A percentile compares a stretch with the other conserved stretches of the same genome.
Evolutionary conservation across 2,329 filamentous ascomycete genomes (phyloP).

Genomic region (Phialemoniopsis sp.): DNA sequence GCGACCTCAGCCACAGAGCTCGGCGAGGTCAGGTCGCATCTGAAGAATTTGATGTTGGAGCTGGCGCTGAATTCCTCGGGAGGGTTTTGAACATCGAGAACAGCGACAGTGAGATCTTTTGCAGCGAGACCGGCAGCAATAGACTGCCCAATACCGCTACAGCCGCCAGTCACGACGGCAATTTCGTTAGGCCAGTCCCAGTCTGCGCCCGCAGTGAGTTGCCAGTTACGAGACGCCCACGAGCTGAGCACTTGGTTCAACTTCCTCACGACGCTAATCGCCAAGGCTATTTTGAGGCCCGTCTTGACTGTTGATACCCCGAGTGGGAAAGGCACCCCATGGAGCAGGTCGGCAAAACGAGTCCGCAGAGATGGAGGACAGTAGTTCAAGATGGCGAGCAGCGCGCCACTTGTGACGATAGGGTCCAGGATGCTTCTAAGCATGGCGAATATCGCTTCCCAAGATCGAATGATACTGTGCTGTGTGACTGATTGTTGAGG

Average conservation of each 20-base stretch:
- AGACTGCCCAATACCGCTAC: constrained; percentile 28
- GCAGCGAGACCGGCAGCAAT: constrained; percentile 24
- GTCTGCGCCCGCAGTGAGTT: constrained; percentile 5
- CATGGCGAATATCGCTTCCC: too few species aligned
- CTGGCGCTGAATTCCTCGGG: constrained; percentile 22
- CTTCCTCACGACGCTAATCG: constrained; percentile 7
- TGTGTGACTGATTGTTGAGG: too few species aligned
- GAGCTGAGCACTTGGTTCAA: constrained; percentile 13
- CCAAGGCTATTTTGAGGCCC: too few species aligned
- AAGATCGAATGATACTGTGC: too few species aligned
- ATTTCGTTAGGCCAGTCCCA: constrained; percentile 20
- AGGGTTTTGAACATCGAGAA: constrained; percentile 26
- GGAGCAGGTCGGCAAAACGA: too few species aligned
- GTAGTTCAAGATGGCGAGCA: too few species aligned
- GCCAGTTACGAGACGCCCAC: constrained; percentile 16
- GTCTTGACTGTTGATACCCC: too few species aligned
- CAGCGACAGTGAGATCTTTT: constrained; percentile 28
- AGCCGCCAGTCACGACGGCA: too few species aligned
- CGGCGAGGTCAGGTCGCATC: constrained; percentile 40
- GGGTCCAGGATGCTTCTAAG: too few species aligned
- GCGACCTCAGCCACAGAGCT: constrained; percentile 33
- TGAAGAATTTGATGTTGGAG: constrained; percentile 33
- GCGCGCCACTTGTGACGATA: too few species aligned
- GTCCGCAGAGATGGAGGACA: too few species aligned
- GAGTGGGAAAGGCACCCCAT: too few species aligned